Evolutionary conservation across 495 filamentous ascomycete species (phyloP).

Genomic region (Sphaerosporella brunnea): DNA sequence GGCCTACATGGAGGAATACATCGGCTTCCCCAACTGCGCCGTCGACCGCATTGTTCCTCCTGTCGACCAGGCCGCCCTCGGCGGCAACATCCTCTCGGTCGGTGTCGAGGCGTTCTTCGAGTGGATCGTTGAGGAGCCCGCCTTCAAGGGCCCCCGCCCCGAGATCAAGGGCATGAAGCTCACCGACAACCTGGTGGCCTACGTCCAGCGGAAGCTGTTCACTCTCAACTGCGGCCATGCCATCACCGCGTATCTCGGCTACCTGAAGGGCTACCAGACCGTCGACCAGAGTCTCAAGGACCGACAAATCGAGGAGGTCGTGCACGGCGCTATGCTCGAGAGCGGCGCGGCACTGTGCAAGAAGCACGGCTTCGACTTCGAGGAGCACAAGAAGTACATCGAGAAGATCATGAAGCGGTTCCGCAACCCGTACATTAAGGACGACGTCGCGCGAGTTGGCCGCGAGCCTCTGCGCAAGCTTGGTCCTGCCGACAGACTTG

Average conservation of each 20-base stretch:
- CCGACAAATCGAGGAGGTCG: conserved; percentile 49
- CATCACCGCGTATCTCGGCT: conserved; percentile 89
- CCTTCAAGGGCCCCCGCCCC: conserved; percentile 35
- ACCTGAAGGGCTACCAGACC: conserved; percentile 60
- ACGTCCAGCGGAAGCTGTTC: conserved; percentile 97
- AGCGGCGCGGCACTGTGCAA: conserved; percentile 66
- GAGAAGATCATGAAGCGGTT: conserved; percentile 83
- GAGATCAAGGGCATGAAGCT: conserved; percentile 75
- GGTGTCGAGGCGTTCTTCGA: conserved; percentile 96
- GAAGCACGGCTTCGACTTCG: conserved; percentile 52
- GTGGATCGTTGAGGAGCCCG: conserved; percentile 70
- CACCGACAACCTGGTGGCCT: conserved; percentile 79
- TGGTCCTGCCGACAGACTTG: conserved; percentile 79
- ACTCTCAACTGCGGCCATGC: conserved; percentile 98
- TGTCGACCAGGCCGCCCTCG: conserved; percentile 35
- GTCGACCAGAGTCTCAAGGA: conserved; percentile 68
- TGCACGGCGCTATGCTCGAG: conserved; percentile 58
- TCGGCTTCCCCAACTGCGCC: conserved; percentile 80
- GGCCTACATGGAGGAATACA: conserved; percentile 25
- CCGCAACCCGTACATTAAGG: conserved; percentile 84
- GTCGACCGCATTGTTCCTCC: conserved; percentile 93
- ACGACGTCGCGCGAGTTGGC: conserved; percentile 85
- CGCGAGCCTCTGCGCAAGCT: conserved; percentile 89
- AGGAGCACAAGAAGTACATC: conserved; percentile 74
- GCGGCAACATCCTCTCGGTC: conserved; percentile 49